Conservation (phyloP, 2,329 filamentous ascomycete species). For the Aquanectria penicillioides region DNA sequence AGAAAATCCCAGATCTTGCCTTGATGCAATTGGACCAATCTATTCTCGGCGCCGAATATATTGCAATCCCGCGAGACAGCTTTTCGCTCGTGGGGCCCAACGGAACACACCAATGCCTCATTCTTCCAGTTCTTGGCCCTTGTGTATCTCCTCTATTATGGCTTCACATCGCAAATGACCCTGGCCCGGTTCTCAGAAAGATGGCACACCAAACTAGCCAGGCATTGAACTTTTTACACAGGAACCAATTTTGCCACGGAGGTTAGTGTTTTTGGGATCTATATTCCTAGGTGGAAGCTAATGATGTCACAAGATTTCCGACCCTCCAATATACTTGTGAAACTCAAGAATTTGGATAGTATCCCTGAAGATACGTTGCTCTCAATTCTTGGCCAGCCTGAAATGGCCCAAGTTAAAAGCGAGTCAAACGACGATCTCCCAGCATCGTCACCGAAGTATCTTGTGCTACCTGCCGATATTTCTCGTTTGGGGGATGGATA, state of each 20-base stretch:
- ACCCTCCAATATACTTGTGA: conserved; percentile 40
- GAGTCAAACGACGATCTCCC: conserved; percentile 19
- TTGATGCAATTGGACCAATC: not conserved
- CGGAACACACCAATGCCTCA: conserved; percentile 39
- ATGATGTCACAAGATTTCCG: conserved; percentile 35
- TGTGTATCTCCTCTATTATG: conserved; percentile 31
- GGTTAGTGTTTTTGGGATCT: conserved; percentile 26
- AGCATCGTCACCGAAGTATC: conserved; percentile 32
- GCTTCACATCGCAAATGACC: conserved; percentile 5
- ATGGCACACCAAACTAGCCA: conserved; percentile 32
- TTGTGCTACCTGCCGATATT: conserved; percentile 32
- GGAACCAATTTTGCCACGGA: conserved; percentile 43
- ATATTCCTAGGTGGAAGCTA: not conserved
- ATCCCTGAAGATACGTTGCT: conserved; percentile 35
- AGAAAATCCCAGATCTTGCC: not conserved
- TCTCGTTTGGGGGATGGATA: not conserved
- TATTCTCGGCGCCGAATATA: conserved; percentile 33
- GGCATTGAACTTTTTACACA: conserved; percentile 40
- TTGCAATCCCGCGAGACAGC: not conserved
- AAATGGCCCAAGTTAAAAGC: conserved; percentile 4
- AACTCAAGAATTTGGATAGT: conserved; percentile 32
- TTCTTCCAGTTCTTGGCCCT: conserved; percentile 43
- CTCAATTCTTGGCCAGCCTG: conserved; percentile 25
- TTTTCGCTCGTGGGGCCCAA: conserved; percentile 27
- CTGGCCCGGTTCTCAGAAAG: conserved; percentile 20